Percentiles rank a stretch among this genome's conserved stretches.
Evolutionary conservation across 805 yeast species (phyloP).

Genomic region (Saturnispora besseyi): DNA sequence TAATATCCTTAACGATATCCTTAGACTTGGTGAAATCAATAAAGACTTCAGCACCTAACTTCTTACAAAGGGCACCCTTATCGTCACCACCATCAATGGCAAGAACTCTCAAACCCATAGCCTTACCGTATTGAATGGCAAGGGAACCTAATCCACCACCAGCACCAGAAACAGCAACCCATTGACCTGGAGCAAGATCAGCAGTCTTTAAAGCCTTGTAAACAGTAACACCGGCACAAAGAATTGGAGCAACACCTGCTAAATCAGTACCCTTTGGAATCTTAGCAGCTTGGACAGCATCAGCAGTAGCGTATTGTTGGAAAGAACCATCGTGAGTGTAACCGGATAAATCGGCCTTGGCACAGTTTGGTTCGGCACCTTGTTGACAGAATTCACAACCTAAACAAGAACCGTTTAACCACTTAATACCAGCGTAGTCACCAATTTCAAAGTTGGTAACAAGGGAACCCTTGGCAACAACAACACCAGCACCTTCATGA

Average conservation of each 20-base stretch:
- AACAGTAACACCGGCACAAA: slow-evolving; percentile 87
- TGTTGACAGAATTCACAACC: slow-evolving; percentile 61
- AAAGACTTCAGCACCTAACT: slow-evolving; percentile 55
- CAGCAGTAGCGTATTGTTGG: slow-evolving; percentile 86
- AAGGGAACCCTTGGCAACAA: slow-evolving; percentile 60
- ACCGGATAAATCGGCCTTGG: slow-evolving; percentile 66
- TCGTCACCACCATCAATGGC: slow-evolving; percentile 72
- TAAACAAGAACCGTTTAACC: slow-evolving; percentile 69
- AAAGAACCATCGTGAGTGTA: slow-evolving; percentile 85
- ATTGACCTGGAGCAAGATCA: slow-evolving; percentile 60
- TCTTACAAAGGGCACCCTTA: slow-evolving; percentile 43
- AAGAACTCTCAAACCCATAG: slow-evolving; percentile 63
- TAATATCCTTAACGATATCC: slow-evolving; percentile 35
- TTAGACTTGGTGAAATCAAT: slow-evolving; percentile 42
- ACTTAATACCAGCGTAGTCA: slow-evolving; percentile 71
- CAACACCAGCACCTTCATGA: slow-evolving; percentile 80
- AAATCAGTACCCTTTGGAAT: slow-evolving; percentile 66
- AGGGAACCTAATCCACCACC: slow-evolving; percentile 76
- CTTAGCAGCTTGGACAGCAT: slow-evolving; percentile 77
- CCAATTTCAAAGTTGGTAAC: slow-evolving; percentile 63
- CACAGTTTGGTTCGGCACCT: slow-evolving; percentile 62
- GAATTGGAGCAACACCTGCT: slow-evolving; percentile 69
- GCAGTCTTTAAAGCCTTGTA: slow-evolving; percentile 85
- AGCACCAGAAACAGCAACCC: slow-evolving; percentile 72
- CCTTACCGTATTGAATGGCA: slow-evolving; percentile 67